Conservation (phyloP, 1,284 basidiomycete genomes). For the Marasmius sp. region DNA sequence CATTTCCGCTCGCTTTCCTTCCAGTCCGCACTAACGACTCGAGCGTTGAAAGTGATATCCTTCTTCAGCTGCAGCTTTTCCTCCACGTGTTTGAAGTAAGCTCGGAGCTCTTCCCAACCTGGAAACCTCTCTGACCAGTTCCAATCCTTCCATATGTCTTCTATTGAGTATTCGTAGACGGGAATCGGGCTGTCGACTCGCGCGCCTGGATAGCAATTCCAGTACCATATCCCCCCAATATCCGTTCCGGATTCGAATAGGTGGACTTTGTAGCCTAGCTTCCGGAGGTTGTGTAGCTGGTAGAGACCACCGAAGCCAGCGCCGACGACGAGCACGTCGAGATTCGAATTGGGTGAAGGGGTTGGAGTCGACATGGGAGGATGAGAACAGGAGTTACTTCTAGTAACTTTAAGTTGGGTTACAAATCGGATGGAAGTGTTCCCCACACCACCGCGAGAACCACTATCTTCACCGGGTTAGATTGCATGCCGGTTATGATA, state of each 20-base stretch:
- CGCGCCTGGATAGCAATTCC: constrained; percentile 11
- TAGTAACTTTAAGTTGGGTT: no score
- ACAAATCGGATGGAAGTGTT: no score
- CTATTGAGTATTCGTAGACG: constrained; percentile 20
- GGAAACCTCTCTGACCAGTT: constrained; percentile 25
- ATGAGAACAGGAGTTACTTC: no score
- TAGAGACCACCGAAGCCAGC: constrained; percentile 16
- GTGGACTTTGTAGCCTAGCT: constrained; percentile 13
- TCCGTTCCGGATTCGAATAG: constrained; percentile 9
- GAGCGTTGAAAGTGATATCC: constrained; percentile 24
- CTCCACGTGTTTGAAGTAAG: constrained; percentile 24
- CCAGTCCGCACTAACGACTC: constrained; percentile 22
- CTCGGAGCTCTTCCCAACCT: constrained; percentile 21
- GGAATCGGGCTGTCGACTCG: constrained; percentile 13
- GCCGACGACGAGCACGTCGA: constrained; percentile 26
- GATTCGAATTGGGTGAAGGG: background rate
- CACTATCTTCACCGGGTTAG: no score
- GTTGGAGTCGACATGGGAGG: background rate
- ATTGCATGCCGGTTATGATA: no score
- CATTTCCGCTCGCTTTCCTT: constrained; percentile 19
- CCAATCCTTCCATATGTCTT: constrained; percentile 27
- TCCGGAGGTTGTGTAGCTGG: constrained; percentile 12
- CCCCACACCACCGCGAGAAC: no score
- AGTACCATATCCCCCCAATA: constrained; percentile 11
- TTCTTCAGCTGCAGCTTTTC: constrained; percentile 24